phyloP scores from a whole-genome alignment of 805 yeast species.

The Schizosaccharomyces japonicus region DNA sequence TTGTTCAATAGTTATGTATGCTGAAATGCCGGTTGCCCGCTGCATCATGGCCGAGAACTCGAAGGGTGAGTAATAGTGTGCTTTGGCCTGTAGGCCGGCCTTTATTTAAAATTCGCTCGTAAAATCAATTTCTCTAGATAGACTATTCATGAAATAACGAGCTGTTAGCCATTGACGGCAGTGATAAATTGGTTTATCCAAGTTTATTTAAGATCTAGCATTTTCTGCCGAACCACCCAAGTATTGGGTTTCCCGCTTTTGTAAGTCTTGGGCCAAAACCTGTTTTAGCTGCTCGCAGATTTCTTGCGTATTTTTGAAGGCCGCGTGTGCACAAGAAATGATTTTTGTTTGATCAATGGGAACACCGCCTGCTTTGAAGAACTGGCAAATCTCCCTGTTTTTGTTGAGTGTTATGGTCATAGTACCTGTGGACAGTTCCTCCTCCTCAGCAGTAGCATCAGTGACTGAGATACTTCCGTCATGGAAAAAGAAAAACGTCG shows the following conservation, averaged over 20 bases:
- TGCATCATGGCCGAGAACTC: too few species aligned
- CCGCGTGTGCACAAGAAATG: background rate
- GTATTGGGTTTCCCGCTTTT: background rate
- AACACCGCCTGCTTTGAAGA: conserved; percentile 66
- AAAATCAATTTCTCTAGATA: too few species aligned
- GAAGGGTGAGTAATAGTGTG: too few species aligned
- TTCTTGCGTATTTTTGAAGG: background rate
- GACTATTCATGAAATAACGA: too few species aligned
- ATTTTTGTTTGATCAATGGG: background rate
- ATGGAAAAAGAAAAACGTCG: conserved; percentile 69
- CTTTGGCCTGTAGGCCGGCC: too few species aligned
- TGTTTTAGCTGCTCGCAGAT: background rate
- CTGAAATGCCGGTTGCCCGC: too few species aligned
- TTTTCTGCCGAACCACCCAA: background rate
- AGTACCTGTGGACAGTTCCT: conserved; percentile 47
- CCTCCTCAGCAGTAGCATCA: conserved; percentile 64
- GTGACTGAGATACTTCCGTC: conserved; percentile 17
- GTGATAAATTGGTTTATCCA: background rate
- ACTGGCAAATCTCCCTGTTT: conserved; percentile 74
- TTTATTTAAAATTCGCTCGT: too few species aligned
- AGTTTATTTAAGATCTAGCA: background rate
- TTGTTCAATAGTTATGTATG: too few species aligned
- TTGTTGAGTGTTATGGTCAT: conserved; percentile 71
- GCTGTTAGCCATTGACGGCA: too few species aligned
- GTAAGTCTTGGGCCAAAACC: background rate